Evolutionary conservation across 768 basidiomycete species (phyloP).

Genomic region (Agrocybe chaxingu): DNA sequence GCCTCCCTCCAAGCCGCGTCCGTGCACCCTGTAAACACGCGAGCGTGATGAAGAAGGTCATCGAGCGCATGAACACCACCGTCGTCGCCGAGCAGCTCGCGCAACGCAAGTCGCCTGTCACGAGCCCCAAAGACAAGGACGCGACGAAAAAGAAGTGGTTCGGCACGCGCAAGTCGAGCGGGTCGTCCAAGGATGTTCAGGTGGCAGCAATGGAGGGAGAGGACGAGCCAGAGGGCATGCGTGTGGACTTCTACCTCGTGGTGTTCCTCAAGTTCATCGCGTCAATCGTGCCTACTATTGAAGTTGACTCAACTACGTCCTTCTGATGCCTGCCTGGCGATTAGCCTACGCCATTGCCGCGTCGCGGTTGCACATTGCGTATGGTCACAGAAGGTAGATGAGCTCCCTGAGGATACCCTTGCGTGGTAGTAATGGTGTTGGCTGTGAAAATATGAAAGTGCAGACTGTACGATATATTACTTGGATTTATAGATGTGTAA

Average conservation of each 20-base stretch:
- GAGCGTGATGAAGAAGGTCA: conserved; percentile 99
- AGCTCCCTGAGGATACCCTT: too few species aligned
- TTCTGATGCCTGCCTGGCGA: conserved; percentile 34
- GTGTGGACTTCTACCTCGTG: conserved; percentile 97
- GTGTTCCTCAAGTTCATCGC: conserved; percentile 99
- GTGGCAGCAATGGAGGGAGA: conserved; percentile 44
- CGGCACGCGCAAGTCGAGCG: conserved; percentile 72
- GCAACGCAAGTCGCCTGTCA: conserved; percentile 42
- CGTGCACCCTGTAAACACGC: conserved; percentile 98
- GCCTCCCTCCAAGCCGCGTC: conserved; percentile 82
- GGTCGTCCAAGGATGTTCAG: conserved; percentile 53
- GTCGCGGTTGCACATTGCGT: too few species aligned
- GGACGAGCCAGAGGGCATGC: conserved; percentile 76
- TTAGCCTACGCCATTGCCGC: too few species aligned
- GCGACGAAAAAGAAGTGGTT: conserved; percentile 80
- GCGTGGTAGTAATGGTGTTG: too few species aligned
- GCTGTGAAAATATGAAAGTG: too few species aligned
- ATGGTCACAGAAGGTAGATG: too few species aligned
- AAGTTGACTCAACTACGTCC: conserved; percentile 89
- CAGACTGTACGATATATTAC: too few species aligned
- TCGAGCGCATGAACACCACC: conserved; percentile 94
- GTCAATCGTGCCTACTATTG: conserved; percentile 97
- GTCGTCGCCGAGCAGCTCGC: conserved; percentile 82
- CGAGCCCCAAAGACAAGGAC: conserved; percentile 37
- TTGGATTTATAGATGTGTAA: too few species aligned